Percentiles rank a stretch among this genome's conserved stretches.
Evolutionary conservation across 2,329 filamentous ascomycete species (phyloP).

Genomic region (Fusarium sp.): DNA sequence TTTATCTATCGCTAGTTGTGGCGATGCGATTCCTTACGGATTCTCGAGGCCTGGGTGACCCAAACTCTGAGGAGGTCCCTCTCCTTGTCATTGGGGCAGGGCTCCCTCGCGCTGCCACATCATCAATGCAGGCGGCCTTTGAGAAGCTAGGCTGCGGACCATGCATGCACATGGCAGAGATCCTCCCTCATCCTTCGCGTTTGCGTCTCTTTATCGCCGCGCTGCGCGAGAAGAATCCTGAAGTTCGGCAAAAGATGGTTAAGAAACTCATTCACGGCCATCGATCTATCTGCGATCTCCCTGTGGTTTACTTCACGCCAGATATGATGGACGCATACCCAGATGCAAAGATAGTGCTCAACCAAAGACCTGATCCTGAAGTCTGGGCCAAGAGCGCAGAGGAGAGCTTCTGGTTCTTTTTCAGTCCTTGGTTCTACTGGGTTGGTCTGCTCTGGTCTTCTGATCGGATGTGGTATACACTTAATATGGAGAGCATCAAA

Average conservation of each 20-base stretch:
- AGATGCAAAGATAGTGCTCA: conserved; percentile 45
- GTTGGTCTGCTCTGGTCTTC: conserved; percentile 38
- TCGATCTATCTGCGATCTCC: conserved; percentile 42
- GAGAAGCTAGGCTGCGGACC: conserved; percentile 42
- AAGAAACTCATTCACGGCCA: conserved; percentile 45
- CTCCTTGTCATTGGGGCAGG: conserved; percentile 42
- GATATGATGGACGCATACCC: conserved; percentile 52
- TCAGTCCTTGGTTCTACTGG: conserved; percentile 37
- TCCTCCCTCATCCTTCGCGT: conserved; percentile 36
- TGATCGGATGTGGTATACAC: conserved; percentile 42
- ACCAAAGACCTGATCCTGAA: conserved; percentile 39
- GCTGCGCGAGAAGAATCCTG: conserved; percentile 38
- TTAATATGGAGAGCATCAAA: conserved; percentile 22
- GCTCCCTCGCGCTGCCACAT: conserved; percentile 48
- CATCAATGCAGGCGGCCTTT: conserved; percentile 47
- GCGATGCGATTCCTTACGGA: conserved; percentile 32
- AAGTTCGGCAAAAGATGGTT: conserved; percentile 42
- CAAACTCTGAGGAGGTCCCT: background rate
- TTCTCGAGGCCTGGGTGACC: conserved; percentile 3
- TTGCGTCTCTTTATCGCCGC: conserved; percentile 40
- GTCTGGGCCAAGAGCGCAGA: conserved; percentile 42
- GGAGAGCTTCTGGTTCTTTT: conserved; percentile 43
- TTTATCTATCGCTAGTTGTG: background rate
- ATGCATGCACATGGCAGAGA: conserved; percentile 47
- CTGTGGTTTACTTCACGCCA: conserved; percentile 44